Percentiles rank a stretch among this genome's conserved stretches.
Conservation (phyloP, 129 eudicot species). For the Solidago caesia region DNA sequence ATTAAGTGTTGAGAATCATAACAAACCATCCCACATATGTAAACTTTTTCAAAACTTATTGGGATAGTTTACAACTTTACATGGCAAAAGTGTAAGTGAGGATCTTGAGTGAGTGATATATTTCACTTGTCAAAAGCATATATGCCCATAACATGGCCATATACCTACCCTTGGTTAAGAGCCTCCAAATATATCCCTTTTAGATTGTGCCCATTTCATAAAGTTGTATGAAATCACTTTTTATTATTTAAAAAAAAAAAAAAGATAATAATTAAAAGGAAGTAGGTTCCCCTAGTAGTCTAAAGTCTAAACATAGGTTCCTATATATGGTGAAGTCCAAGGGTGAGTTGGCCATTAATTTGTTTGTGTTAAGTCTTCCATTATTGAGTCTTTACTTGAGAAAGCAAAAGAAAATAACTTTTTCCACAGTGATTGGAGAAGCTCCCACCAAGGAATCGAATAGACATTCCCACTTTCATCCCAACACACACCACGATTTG, state of each 20-base stretch:
- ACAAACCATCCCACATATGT: background rate
- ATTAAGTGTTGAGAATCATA: background rate
- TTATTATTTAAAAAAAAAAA: background rate
- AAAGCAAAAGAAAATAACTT: constrained; percentile 46
- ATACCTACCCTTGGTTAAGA: constrained; percentile 22
- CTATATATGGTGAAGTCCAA: constrained; percentile 51
- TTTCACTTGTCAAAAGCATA: constrained; percentile 35
- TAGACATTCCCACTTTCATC: constrained; percentile 37
- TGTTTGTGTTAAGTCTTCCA: constrained; percentile 38
- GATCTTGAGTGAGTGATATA: constrained; percentile 19
- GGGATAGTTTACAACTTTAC: constrained; percentile 12
- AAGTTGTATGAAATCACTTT: constrained; percentile 25
- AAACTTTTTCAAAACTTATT: background rate
- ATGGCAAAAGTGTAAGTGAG: constrained; percentile 18
- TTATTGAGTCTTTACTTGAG: constrained; percentile 46
- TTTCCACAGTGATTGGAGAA: constrained; percentile 47
- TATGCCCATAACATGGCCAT: constrained; percentile 40
- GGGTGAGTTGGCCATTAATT: constrained; percentile 36
- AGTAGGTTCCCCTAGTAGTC: constrained; percentile 36
- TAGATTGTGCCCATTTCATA: constrained; percentile 35
- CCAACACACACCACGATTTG: constrained; percentile 35
- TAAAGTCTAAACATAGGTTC: constrained; percentile 26
- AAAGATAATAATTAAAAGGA: background rate
- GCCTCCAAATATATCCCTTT: constrained; percentile 30
- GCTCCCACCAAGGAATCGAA: constrained; percentile 32